phyloP scores from a whole-genome alignment of 2,329 filamentous ascomycete species.

The Trichophaea hybrida region DNA sequence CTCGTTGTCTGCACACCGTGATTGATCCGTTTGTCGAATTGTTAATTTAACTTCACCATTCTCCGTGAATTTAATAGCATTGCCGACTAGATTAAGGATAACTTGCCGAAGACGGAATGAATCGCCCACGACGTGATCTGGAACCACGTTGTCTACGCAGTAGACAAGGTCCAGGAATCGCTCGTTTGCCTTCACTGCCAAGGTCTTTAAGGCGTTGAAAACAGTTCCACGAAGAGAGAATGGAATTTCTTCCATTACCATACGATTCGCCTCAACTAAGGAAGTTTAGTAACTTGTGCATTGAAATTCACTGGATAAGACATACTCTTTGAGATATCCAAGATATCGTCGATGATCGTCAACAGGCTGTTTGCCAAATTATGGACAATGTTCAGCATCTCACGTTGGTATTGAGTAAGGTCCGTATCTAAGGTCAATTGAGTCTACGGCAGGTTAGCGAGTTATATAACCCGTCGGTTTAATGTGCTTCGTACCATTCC shows the following conservation, averaged over 20 bases:
- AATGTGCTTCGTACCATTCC: conserved; percentile 44
- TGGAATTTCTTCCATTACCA: conserved; percentile 96
- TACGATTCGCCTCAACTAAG: conserved; percentile 78
- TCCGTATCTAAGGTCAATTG: conserved; percentile 91
- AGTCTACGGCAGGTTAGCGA: conserved; percentile 39
- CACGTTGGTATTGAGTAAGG: conserved; percentile 83
- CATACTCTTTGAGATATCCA: conserved; percentile 53
- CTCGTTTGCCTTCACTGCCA: conserved; percentile 95
- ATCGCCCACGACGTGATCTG: conserved; percentile 89
- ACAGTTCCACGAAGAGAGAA: conserved; percentile 89
- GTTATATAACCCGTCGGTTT: background rate
- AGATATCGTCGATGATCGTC: conserved; percentile 83
- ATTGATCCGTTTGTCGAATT: conserved; percentile 58
- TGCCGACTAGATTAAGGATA: conserved; percentile 91
- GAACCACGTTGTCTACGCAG: conserved; percentile 81
- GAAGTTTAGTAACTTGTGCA: conserved; percentile 33
- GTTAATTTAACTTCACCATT: conserved; percentile 89
- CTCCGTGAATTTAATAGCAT: conserved; percentile 98
- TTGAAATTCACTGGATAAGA: background rate
- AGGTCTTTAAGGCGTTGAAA: conserved; percentile 90
- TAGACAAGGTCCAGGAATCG: conserved; percentile 87
- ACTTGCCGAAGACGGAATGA: conserved; percentile 94
- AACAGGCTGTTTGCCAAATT: conserved; percentile 89
- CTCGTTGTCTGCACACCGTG: conserved; percentile 54
- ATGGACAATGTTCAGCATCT: conserved; percentile 98